These are phyloP conservation scores for Penicillium sp. DNA, from an alignment of 2,329 filamentous ascomycete genomes.

Conservation along the genomic window DNA sequence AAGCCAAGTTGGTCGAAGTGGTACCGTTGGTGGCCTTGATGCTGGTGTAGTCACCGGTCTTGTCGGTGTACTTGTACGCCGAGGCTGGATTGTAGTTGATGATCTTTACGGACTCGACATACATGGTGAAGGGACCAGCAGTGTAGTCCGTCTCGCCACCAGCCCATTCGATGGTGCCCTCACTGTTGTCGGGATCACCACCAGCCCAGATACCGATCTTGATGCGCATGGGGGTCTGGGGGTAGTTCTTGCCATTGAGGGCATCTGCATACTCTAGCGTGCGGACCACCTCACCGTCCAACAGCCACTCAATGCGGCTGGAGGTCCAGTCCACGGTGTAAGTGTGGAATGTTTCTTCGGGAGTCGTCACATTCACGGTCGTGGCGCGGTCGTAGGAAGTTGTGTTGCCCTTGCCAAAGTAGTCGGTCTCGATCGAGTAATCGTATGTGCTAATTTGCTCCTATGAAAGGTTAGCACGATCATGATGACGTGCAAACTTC, in stretches of 20 bases:
- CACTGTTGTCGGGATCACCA: constrained; percentile 52
- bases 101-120: constrained; percentile 64
- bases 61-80: constrained; percentile 68
- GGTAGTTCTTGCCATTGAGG: constrained; percentile 62
- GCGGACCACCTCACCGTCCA: constrained; percentile 66
- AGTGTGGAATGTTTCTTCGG: constrained; percentile 53
- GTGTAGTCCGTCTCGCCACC: constrained; percentile 69
- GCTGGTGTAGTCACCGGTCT: constrained; percentile 64
- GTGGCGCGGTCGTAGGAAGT: constrained; percentile 78
- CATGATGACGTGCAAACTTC: background rate
- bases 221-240: constrained; percentile 74
- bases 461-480: constrained; percentile 23
- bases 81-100: constrained; percentile 62
- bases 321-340: constrained; percentile 67
- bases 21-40: constrained; percentile 52
- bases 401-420: constrained; percentile 91
- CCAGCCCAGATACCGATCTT: constrained; percentile 72
- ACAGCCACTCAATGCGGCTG: constrained; percentile 65
- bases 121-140: constrained; percentile 72
- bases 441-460: constrained; percentile 45
- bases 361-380: constrained; percentile 68
- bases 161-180: constrained; percentile 67
- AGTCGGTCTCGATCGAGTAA: constrained; percentile 73
- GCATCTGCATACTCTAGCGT: constrained; percentile 66
- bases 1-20: constrained; percentile 11